Base-by-base conservation (phyloP, 176 grass and related monocot species). In the Typha latifolia region DNA sequence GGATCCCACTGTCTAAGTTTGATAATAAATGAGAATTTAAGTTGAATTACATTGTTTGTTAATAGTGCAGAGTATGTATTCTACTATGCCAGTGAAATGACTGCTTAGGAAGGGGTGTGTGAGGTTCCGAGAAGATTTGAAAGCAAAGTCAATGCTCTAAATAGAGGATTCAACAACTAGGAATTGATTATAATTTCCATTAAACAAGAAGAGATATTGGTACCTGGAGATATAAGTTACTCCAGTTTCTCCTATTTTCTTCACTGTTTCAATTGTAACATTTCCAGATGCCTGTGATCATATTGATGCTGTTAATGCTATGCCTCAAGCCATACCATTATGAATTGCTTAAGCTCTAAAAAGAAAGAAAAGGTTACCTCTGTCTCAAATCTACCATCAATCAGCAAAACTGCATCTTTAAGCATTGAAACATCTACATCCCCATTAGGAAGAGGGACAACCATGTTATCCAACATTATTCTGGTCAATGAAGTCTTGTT, bases 401-500 rank as follows among this genome's bases (percentile, higher is more conserved):
- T 84, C 73, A 97, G 78, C 12, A 78, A 63, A 87, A 97, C 81
- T 63, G 94, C 89, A 61, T 84, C 78, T 89, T 85, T 93, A 20
- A 97, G 81, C 94, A 93, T 97, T 4, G 89, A 92, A 48, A 97
- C 94, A 81, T 97, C 85, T 49, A 97, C 37, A 69, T 85, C 89
- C 50, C 83, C 83, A 64, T 93, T 79, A 20, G 63, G 78, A 84
- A 85, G 83, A 83, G 86, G 89, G 29, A 87, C 75, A 12, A 90
- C 85, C 94, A 97, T 97, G 85, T 97, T 93, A 70, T 97, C 94
- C 77, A 93, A 68, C 94, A 97, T 97, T 82, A 93, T 97, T 72
- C 79, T 78, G 51, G 94, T 84, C 76, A 97, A 77, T 49, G 80
- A 89, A 74, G 83, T 93, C 51, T 47, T 86, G 73, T 93, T 90